Evolutionary conservation across 2,329 filamentous ascomycete genomes (phyloP), one percentile per base, ranked within the genome.

Genomic region (Colletotrichum sp.): DNA sequence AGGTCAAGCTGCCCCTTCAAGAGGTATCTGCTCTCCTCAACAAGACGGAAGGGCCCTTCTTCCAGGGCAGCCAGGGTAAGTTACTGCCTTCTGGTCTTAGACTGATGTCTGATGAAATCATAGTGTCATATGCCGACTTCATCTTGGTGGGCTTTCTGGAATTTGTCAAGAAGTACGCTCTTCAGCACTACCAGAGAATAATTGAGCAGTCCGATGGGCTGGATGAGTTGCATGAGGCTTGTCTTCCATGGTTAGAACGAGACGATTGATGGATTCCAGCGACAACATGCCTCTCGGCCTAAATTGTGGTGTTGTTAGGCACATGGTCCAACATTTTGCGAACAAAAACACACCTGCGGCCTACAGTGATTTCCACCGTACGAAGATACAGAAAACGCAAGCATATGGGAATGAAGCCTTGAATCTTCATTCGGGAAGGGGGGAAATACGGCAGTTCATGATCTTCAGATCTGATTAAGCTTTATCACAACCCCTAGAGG

Each of bases 41-140:
- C 78, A 89, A 92, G 83, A 89, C 89, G 44, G 87, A 88, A 0
- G 93, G 93, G 0, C 90, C 91, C 0, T 95, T 91, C 80, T 91
- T 95, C 71, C 65, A 90, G 77, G 93, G 93, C 0, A 83, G 88
- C 65, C 87, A 55, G 86, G 75, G 84, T 88, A 6, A 87, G 86
- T 36, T 21, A 21, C 6, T 10, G 5, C 28, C 30, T 6, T 13
- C 9, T 16, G 10, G 4, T 18, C 4, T 6, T 24, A 7, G 28
- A n/a, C 26, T 18, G 15, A 10, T 9, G 3, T 30, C 21, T 21
- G 18, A 32, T 59, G 49, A 9, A 2, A 2, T 8, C 4, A 1
- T 8, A 78, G 76, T 72, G 3, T 77, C 76, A 6, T 93, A 90
- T 81, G 89, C 88, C 6, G 92, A 93, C 81, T 90, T 94, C 72